Base-by-base conservation (phyloP, 805 yeast genomes). In the Starmerella vaccinii region DNA sequence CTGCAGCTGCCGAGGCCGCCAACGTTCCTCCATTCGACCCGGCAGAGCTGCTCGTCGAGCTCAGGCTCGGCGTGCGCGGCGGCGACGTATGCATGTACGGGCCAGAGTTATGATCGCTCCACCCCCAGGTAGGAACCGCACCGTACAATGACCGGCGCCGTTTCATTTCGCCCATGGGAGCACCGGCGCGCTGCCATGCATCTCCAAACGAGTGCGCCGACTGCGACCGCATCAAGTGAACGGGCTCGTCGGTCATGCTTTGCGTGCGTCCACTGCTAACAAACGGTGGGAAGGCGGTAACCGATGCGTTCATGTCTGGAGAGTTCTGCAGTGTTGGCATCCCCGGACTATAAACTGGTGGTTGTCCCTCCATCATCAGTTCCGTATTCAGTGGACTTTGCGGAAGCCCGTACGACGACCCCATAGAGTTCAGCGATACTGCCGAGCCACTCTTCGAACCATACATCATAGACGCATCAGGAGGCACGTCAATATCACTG, bases 1-100 rank as follows among this genome's bases (percentile, higher is more conserved):
- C 57, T 4, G 53, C 53, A 7, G 58, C 58, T 1, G 58, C 58
- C 2, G 57, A 45, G 2, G 57, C 50, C 3, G 58, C 58, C n/a
- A 49, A 22, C 12, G 57, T 35, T 23, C 33, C 33, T 9, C 34
- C 26, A 5, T 5, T 19, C 22, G 49, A 35, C 24, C 49, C 49
- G 4, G 19, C 8, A 9, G 38, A 23, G 38, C 38, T 24, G 5
- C 32, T 41, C 2, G 34, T 19, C 18, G 46, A 41, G 35, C 35
- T 41, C 35, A 30, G 22, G 21, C 43, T 39, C n/a, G 43, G 43
- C 21, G 45, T 41, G 23, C 45, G 45, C 29, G 46, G 26, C 4
- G 46, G 38, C 13, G 46, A 32, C 18, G 27, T 22, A 15, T 29
- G 46, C 19, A 23, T n/a, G 24, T 21, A 16, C 8, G 46, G 18